Conservation (phyloP, 2,329 filamentous ascomycete species). For the Curvularia lunata region DNA sequence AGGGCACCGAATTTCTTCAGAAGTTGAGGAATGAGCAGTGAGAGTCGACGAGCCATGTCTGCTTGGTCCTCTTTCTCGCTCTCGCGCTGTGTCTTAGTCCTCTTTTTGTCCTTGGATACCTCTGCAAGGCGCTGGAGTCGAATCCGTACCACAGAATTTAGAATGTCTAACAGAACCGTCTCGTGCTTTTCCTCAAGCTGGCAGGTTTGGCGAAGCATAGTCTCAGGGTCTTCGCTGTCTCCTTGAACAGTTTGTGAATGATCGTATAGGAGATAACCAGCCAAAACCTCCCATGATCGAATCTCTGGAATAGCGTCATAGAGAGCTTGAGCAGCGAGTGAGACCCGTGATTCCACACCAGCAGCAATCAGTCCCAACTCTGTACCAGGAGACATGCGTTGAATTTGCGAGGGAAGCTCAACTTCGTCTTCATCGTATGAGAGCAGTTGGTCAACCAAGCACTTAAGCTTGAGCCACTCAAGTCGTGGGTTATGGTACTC, state of each 20-base stretch:
- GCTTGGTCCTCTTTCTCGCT: constrained; percentile 77
- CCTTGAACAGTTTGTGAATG: constrained; percentile 69
- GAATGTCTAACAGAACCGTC: constrained; percentile 81
- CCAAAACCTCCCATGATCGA: constrained; percentile 84
- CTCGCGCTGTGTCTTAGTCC: constrained; percentile 60
- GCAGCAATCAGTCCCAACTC: constrained; percentile 61
- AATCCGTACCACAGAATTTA: constrained; percentile 81
- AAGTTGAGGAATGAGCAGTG: constrained; percentile 79
- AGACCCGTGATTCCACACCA: constrained; percentile 79
- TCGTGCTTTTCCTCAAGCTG: constrained; percentile 80
- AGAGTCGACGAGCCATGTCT: constrained; percentile 77
- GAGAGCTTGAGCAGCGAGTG: constrained; percentile 82
- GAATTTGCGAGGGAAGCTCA: constrained; percentile 59
- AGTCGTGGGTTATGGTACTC: constrained; percentile 77
- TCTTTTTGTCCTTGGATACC: constrained; percentile 63
- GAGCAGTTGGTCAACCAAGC: constrained; percentile 80
- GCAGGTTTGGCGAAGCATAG: constrained; percentile 72
- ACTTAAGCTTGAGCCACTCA: constrained; percentile 92
- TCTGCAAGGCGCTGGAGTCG: constrained; percentile 72
- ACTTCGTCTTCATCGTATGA: constrained; percentile 76
- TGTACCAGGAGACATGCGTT: constrained; percentile 52
- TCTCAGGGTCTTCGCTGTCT: constrained; percentile 65
- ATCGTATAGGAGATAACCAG: constrained; percentile 90
- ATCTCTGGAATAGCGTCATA: constrained; percentile 83
- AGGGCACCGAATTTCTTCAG: constrained; percentile 93